These are phyloP conservation scores for Sugiyamaella marilandica DNA, from an alignment of 805 yeast species.

Conservation along the genomic window DNA sequence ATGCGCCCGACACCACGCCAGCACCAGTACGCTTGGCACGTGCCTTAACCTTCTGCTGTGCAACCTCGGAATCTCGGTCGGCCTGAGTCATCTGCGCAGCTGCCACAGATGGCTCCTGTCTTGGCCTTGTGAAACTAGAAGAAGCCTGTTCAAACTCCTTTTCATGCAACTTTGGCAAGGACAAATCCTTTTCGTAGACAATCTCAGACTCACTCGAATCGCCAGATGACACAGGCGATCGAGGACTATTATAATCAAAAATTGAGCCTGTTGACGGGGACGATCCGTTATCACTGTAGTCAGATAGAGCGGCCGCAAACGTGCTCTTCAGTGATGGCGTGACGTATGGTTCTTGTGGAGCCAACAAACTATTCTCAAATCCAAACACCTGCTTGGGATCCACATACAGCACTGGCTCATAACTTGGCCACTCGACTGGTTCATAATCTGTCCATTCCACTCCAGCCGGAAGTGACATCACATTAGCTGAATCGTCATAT, in stretches of 20 bases:
- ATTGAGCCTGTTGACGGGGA: background rate
- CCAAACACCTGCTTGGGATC: background rate
- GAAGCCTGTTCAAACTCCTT: background rate
- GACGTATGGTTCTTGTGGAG: background rate
- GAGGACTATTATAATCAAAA: background rate
- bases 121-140: background rate
- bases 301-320: background rate
- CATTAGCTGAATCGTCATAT: background rate
- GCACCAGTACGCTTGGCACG: background rate
- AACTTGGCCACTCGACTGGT: no score
- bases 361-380: background rate
- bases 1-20: slow-evolving; percentile 10
- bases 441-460: no score
- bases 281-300: background rate
- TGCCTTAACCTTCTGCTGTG: background rate
- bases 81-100: background rate
- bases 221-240: background rate
- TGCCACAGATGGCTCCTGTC: background rate
- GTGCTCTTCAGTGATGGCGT: background rate
- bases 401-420: background rate
- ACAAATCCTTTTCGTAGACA: background rate
- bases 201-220: background rate
- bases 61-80: background rate
- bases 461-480: no score
- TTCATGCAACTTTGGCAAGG: background rate